phyloP scores from a whole-genome alignment of 164 flowering plant species.

The Magnolia sinica region DNA sequence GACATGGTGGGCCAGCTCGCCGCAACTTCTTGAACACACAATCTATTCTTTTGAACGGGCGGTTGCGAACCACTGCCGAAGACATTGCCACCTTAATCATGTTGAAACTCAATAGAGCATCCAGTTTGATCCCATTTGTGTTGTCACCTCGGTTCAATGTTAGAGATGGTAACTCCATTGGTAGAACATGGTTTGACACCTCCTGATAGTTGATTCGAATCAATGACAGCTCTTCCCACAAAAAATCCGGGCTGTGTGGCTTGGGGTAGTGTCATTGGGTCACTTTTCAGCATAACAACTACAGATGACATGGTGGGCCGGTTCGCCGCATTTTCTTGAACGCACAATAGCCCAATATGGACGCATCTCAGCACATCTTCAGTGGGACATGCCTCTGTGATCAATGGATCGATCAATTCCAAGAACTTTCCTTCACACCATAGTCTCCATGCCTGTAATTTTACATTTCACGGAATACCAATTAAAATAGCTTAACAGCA shows the following conservation, averaged over 20 bases:
- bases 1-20: no score
- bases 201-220: neutral
- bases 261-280: neutral
- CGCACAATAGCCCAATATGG: constrained; percentile 10
- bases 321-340: constrained; percentile 10
- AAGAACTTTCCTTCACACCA: neutral
- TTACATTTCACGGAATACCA: neutral
- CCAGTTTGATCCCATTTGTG: no score
- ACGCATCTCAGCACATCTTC: constrained; percentile 11
- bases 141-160: no score
- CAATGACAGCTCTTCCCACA: neutral
- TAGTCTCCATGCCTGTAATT: constrained; percentile 10
- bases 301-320: constrained; percentile 12
- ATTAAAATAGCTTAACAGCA: no score
- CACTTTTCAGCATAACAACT: constrained; percentile 3
- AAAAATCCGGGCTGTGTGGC: constrained; percentile 3
- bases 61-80: no score
- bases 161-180: neutral
- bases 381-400: neutral
- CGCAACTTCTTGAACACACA: no score
- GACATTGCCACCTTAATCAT: no score
- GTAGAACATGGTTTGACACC: neutral
- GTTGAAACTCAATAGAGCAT: no score
- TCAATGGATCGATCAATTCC: constrained; percentile 10
- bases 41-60: no score